phyloP scores from a whole-genome alignment of 257 asterid species.

The Solanum habrochaites region DNA sequence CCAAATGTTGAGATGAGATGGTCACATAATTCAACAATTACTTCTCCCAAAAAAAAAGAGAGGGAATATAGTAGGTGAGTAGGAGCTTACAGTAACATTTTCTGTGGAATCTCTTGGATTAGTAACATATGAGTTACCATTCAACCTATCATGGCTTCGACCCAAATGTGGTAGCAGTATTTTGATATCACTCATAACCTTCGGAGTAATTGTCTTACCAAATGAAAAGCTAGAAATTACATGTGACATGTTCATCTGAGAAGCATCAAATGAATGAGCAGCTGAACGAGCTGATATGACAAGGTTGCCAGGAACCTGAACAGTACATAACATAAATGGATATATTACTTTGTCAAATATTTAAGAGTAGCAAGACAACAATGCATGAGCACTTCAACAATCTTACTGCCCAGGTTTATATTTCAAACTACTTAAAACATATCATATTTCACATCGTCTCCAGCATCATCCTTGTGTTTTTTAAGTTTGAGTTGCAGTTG shows the following conservation, averaged over 20 bases:
- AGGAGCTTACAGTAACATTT: constrained; percentile 81
- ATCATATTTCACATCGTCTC: not conserved
- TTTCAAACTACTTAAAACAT: not conserved
- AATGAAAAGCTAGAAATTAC: constrained; percentile 67
- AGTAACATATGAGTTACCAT: constrained; percentile 61
- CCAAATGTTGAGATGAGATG: not conserved
- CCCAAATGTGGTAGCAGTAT: constrained; percentile 70
- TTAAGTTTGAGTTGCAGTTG: not conserved
- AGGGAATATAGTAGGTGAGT: not conserved
- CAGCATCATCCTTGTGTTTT: not conserved
- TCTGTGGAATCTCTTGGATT: constrained; percentile 71
- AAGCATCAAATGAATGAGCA: constrained; percentile 85
- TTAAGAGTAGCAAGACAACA: not conserved
- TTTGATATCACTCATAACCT: constrained; percentile 59
- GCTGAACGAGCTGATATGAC: constrained; percentile 85
- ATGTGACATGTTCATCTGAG: constrained; percentile 98
- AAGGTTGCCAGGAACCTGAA: constrained; percentile 94
- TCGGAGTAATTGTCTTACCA: constrained; percentile 67
- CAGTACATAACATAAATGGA: not conserved
- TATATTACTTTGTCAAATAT: not conserved
- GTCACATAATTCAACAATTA: not conserved
- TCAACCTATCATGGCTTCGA: constrained; percentile 65
- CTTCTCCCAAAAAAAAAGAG: not conserved
- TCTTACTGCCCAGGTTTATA: not conserved
- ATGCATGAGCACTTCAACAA: not conserved